A percentile compares a stretch with the other conserved stretches of the same genome.
Conservation (phyloP, 768 basidiomycete species). For the Clathrus columnatus region DNA sequence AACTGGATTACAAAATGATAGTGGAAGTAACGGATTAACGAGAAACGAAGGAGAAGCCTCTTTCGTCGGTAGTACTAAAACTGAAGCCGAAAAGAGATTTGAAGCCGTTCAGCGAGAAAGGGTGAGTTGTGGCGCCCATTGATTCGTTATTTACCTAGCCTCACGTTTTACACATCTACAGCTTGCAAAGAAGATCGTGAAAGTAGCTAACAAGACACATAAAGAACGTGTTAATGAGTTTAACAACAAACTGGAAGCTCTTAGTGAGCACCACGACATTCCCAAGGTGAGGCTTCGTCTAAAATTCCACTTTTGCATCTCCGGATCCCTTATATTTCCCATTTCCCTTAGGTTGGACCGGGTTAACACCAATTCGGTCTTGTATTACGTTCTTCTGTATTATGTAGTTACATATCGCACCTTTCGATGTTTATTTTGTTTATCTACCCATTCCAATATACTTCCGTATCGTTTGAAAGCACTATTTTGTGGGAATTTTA, state of each 20-base stretch:
- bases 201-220: conserved; percentile 76
- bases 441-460: conserved; percentile 1
- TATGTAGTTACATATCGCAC: conserved; percentile 5
- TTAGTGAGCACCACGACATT: conserved; percentile 92
- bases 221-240: conserved; percentile 92
- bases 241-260: conserved; percentile 74
- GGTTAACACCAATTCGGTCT: conserved; percentile 46
- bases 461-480: not conserved
- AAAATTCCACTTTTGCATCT: conserved; percentile 9
- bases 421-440: not conserved
- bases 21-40: conserved; percentile 30
- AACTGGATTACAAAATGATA: conserved; percentile 4
- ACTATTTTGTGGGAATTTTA: not conserved
- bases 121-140: conserved; percentile 40
- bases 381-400: conserved; percentile 11
- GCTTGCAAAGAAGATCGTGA: conserved; percentile 68
- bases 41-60: conserved; percentile 52
- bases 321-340: conserved; percentile 18
- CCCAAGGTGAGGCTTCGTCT: conserved; percentile 55
- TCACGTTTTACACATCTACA: conserved; percentile 21
- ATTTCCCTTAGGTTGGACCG: conserved; percentile 59
- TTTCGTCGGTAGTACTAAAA: conserved; percentile 46
- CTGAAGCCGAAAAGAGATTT: conserved; percentile 81
- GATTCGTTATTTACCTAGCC: conserved; percentile 11
- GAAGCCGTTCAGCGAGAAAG: conserved; percentile 78